Evolutionary conservation across 352 stramenopile genomes (phyloP).

Genomic region (Aphanomyces stellatus): DNA sequence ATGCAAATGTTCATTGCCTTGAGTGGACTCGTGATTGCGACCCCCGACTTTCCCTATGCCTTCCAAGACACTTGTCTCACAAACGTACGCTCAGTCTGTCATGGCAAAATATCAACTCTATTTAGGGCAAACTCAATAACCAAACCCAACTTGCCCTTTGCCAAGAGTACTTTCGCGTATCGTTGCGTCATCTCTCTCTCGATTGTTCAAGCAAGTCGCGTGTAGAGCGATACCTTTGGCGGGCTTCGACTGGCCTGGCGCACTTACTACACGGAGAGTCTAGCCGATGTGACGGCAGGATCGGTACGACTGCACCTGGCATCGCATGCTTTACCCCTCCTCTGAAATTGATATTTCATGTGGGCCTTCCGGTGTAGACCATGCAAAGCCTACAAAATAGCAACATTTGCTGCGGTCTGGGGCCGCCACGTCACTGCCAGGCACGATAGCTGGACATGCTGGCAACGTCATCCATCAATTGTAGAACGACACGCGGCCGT

Average conservation of each 20-base stretch:
- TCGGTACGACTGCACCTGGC: neutral
- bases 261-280: conserved; percentile 10
- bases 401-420: conserved; percentile 14
- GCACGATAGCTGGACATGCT: neutral
- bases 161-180: conserved; percentile 3
- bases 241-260: conserved; percentile 3
- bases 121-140: conserved; percentile 11
- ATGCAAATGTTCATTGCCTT: conserved; percentile 11
- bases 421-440: conserved; percentile 11
- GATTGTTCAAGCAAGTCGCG: neutral
- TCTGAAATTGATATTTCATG: neutral
- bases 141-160: neutral
- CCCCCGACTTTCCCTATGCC: conserved; percentile 6
- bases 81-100: no score
- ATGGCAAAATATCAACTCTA: neutral
- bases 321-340: neutral
- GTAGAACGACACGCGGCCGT: conserved; percentile 13
- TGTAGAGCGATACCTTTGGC: conserved; percentile 12
- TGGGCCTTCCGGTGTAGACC: no score
- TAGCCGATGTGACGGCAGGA: neutral
- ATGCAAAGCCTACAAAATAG: conserved; percentile 15
- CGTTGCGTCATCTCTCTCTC: neutral
- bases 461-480: neutral
- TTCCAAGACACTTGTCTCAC: conserved; percentile 15
- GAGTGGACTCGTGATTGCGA: neutral